Percentiles rank a stretch among this genome's conserved stretches.
Evolutionary conservation across 169 alveolate species (phyloP).

Genomic region (Cryptosporidium viatorum): DNA sequence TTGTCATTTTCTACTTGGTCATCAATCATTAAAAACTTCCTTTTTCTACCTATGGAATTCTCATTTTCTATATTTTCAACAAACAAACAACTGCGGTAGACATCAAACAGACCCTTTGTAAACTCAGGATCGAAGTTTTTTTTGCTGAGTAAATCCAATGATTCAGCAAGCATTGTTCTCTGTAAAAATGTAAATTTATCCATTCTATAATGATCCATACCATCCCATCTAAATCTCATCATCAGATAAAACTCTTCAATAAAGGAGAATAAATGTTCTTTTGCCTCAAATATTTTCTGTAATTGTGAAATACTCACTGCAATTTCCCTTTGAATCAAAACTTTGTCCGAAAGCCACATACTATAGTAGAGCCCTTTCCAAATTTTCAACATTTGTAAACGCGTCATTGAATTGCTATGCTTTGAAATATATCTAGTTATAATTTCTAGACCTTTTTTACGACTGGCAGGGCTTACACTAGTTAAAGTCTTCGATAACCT

Average conservation of each 20-base stretch:
- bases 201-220: constrained; percentile 54
- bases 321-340: constrained; percentile 58
- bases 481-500: constrained; percentile 39
- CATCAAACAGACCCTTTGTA: constrained; percentile 1
- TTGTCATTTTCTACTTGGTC: neutral
- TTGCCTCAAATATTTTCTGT: constrained; percentile 25
- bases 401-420: constrained; percentile 28
- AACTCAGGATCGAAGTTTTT: constrained; percentile 25
- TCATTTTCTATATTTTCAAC: constrained; percentile 2
- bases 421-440: constrained; percentile 39
- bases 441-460: constrained; percentile 53
- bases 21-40: neutral
- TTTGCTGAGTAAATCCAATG: constrained; percentile 31
- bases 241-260: constrained; percentile 58
- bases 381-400: constrained; percentile 39
- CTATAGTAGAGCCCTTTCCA: constrained; percentile 71
- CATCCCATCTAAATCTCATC: constrained; percentile 75
- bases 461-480: constrained; percentile 37
- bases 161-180: constrained; percentile 68
- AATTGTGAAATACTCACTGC: constrained; percentile 44
- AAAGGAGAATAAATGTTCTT: constrained; percentile 3
- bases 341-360: constrained; percentile 71
- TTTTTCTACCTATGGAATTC: neutral
- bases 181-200: constrained; percentile 65
- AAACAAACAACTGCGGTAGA: constrained; percentile 13